These are phyloP conservation scores for Morella rubra DNA, from an alignment of 306 rosid genomes.

Conservation along the genomic window DNA sequence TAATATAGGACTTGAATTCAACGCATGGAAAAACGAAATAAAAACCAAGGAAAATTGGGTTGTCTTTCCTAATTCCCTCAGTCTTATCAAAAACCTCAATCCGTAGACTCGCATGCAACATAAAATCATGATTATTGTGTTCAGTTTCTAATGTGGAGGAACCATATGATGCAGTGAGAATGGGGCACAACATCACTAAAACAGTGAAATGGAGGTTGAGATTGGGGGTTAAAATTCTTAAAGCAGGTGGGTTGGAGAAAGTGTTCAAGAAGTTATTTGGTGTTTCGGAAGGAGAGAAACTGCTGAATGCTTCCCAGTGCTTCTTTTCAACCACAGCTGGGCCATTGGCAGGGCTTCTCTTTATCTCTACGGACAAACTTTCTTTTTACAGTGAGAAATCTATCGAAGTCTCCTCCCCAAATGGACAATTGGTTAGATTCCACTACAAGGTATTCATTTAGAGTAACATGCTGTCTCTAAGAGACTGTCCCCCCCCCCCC, in stretches of 20 bases:
- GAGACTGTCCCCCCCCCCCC: no score
- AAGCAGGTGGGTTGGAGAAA: conserved; percentile 63
- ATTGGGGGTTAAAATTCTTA: conserved; percentile 66
- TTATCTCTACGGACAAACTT: conserved; percentile 65
- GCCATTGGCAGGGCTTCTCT: conserved; percentile 80
- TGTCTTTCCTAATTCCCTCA: neutral
- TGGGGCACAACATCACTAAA: conserved; percentile 57
- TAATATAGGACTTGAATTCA: no score
- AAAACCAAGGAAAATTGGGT: neutral
- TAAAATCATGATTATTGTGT: conserved; percentile 9
- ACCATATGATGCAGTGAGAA: conserved; percentile 45
- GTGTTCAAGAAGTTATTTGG: conserved; percentile 53
- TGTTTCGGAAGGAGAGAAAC: conserved; percentile 58
- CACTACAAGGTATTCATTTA: conserved; percentile 50
- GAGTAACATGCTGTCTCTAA: neutral
- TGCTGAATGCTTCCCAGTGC: conserved; percentile 65
- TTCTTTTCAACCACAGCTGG: conserved; percentile 76
- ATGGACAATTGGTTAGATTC: conserved; percentile 46
- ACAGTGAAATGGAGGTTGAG: conserved; percentile 70
- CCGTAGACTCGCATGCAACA: neutral
- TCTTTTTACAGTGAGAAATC: conserved; percentile 79
- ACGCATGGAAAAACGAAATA: neutral
- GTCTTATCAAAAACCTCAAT: neutral
- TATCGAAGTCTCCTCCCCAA: conserved; percentile 49
- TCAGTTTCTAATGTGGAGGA: neutral